Percentiles rank a stretch among this genome's conserved stretches.
These are phyloP conservation scores for Lecanicillium sp. DNA, from an alignment of 2,329 filamentous ascomycete species.

Conservation along the genomic window DNA sequence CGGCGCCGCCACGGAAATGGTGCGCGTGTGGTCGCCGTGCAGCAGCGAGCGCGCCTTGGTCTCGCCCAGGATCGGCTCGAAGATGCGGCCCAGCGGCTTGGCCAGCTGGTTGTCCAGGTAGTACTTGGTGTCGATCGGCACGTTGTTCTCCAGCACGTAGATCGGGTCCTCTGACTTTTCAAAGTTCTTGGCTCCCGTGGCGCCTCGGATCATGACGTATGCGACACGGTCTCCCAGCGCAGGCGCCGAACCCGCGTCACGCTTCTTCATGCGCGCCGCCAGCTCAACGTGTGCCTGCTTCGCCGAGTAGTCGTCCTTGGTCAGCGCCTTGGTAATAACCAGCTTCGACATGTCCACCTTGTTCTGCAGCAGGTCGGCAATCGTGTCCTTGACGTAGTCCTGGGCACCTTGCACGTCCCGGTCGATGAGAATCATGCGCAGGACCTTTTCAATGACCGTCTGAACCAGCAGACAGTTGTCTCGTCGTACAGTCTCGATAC, in stretches of 20 bases:
- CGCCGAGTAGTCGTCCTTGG: conserved; percentile 80
- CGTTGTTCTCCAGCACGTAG: conserved; percentile 93
- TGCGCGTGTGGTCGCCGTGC: conserved; percentile 89
- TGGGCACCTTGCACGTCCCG: conserved; percentile 85
- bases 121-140: conserved; percentile 97
- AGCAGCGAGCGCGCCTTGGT: conserved; percentile 82
- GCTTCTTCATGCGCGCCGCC: conserved; percentile 93
- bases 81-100: conserved; percentile 90
- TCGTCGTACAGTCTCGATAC: conserved; percentile 94
- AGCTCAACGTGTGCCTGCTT: conserved; percentile 97
- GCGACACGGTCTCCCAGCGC: conserved; percentile 91
- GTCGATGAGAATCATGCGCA: conserved; percentile 94
- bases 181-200: conserved; percentile 86
- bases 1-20: conserved; percentile 86
- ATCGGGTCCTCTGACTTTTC: conserved; percentile 97
- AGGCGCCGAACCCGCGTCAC: conserved; percentile 89
- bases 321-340: conserved; percentile 94
- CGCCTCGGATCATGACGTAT: conserved; percentile 94
- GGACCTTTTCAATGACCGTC: conserved; percentile 92
- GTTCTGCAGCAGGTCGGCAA: conserved; percentile 91
- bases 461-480: conserved; percentile 96
- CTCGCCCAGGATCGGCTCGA: conserved; percentile 94
- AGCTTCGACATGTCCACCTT: conserved; percentile 99
- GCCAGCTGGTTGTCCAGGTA: conserved; percentile 98
- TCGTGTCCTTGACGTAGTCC: conserved; percentile 96